Evolutionary conservation across 2,329 filamentous ascomycete species (phyloP).

Genomic region (Coniochaeta sp.): DNA sequence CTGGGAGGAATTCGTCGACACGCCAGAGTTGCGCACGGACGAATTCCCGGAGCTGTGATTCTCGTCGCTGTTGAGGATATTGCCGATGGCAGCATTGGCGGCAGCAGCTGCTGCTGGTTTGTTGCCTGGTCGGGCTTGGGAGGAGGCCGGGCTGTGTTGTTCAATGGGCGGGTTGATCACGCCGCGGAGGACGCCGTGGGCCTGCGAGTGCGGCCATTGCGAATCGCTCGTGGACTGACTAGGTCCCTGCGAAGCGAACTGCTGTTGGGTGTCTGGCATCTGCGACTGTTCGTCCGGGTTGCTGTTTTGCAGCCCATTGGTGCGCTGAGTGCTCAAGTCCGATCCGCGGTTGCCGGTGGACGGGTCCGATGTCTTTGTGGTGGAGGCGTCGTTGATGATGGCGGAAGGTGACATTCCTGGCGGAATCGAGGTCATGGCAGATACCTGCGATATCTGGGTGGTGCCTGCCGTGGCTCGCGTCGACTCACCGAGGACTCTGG

Average conservation of each 20-base stretch:
- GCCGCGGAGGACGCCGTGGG: slow-evolving; percentile 37
- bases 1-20: slow-evolving; percentile 32
- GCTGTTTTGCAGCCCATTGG: slow-evolving; percentile 51
- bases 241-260: slow-evolving; percentile 16
- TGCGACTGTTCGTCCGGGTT: slow-evolving; percentile 35
- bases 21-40: slow-evolving; percentile 17
- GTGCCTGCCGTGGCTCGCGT: slow-evolving; percentile 34
- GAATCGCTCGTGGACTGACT: slow-evolving; percentile 44
- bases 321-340: slow-evolving; percentile 62
- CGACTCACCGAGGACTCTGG: slow-evolving; percentile 23
- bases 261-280: slow-evolving; percentile 45
- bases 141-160: slow-evolving; percentile 27
- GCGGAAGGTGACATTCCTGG: slow-evolving; percentile 51
- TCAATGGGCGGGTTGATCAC: slow-evolving; percentile 12
- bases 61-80: slow-evolving; percentile 34
- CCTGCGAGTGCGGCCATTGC: slow-evolving; percentile 51
- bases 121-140: slow-evolving; percentile 29
- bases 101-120: slow-evolving; percentile 13
- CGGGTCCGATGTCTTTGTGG: slow-evolving; percentile 79
- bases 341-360: slow-evolving; percentile 54
- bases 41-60: slow-evolving; percentile 8
- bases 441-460: slow-evolving; percentile 57
- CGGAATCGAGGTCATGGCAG: slow-evolving; percentile 49
- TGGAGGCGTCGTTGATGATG: slow-evolving; percentile 77
- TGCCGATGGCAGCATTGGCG: slow-evolving; percentile 15